Conservation (phyloP, 2,329 filamentous ascomycete genomes). For the Colletotrichum sp. region DNA sequence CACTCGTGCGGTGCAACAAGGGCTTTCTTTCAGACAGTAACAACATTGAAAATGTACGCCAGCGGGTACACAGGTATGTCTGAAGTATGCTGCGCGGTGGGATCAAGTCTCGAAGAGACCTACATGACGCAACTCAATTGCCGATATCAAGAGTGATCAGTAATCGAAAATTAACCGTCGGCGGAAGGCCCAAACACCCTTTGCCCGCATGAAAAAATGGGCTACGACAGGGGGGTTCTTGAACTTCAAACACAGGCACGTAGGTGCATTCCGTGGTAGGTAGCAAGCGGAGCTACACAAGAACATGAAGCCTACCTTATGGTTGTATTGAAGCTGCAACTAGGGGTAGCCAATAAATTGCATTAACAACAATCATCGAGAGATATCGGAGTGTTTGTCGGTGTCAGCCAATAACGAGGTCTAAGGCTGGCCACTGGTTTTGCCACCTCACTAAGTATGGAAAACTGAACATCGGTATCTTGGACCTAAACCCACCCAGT, state of each 20-base stretch:
- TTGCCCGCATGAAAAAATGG: not conserved
- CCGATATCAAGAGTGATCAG: not conserved
- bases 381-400: not conserved
- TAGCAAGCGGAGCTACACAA: not conserved
- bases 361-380: not conserved
- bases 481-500: not conserved
- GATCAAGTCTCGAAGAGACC: too few relatives aligned
- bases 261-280: not conserved
- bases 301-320: not conserved
- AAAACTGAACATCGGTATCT: not conserved
- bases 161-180: not conserved
- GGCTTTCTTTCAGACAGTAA: too few relatives aligned
- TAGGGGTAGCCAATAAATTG: not conserved
- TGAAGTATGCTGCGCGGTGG: too few relatives aligned
- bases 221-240: not conserved
- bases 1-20: not conserved
- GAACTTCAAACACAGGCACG: not conserved
- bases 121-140: too few relatives aligned
- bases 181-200: not conserved
- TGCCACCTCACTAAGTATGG: fast-evolving
- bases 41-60: too few relatives aligned
- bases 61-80: too few relatives aligned
- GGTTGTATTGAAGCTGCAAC: not conserved
- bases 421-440: not conserved
- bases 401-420: not conserved